Percentiles rank a stretch among this genome's conserved stretches.
These are phyloP conservation scores for Venturia carpophila DNA, from an alignment of 2,329 filamentous ascomycete species.

Conservation along the genomic window DNA sequence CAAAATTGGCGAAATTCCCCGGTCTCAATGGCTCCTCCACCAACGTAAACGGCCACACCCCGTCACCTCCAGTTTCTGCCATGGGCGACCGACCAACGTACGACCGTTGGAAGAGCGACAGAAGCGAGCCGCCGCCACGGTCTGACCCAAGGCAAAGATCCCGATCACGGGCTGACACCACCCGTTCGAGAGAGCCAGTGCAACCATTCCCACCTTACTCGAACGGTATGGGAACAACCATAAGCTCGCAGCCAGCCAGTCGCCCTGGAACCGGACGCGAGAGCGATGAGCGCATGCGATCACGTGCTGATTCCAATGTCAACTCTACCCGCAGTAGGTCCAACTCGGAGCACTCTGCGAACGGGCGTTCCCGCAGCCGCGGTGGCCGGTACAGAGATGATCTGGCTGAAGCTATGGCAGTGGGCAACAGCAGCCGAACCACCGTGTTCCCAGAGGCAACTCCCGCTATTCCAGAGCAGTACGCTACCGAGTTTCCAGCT, in stretches of 20 bases:
- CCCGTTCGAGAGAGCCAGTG: conserved; percentile 3
- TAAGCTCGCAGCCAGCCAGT: neutral
- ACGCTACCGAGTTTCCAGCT: neutral
- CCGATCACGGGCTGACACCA: conserved; percentile 2
- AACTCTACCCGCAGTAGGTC: conserved; percentile 18
- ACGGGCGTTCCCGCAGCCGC: conserved; percentile 19
- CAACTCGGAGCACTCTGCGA: conserved; percentile 18
- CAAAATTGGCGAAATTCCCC: conserved; percentile 55
- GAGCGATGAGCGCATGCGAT: conserved; percentile 14
- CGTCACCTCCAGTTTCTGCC: conserved; percentile 5
- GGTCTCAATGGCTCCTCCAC: conserved; percentile 42
- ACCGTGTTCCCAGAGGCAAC: conserved; percentile 15
- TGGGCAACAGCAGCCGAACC: conserved; percentile 18
- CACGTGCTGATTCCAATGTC: conserved; percentile 15
- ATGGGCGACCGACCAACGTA: conserved; percentile 11
- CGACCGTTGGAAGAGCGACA: conserved; percentile 5
- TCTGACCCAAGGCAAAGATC: conserved; percentile 3
- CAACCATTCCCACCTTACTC: conserved; percentile 5
- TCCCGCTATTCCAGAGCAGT: conserved; percentile 19
- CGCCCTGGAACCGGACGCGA: conserved; percentile 14
- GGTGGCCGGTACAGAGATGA: conserved; percentile 19
- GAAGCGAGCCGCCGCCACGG: conserved; percentile 7
- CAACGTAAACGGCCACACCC: neutral
- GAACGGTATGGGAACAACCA: neutral
- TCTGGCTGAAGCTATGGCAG: conserved; percentile 19